A percentile compares a stretch with the other conserved stretches of the same genome.
These are phyloP conservation scores for Macrophomina pseudophaseolina DNA, from an alignment of 2,329 filamentous ascomycete species.

Conservation along the genomic window DNA sequence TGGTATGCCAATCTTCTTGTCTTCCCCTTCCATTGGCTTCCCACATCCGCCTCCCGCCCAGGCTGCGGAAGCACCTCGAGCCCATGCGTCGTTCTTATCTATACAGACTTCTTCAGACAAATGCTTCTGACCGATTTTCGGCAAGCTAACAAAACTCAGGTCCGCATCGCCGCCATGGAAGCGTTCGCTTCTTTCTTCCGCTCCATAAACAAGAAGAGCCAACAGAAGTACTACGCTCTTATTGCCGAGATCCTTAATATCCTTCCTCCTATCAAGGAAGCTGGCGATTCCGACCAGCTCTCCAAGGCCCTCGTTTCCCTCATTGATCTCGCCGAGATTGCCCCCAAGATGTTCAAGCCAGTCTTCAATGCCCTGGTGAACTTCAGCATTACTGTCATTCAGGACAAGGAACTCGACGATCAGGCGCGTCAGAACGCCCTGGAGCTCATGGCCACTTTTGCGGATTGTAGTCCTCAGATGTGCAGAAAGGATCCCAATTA, in stretches of 20 bases:
- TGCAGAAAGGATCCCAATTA: conserved; percentile 94
- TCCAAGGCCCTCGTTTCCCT: conserved; percentile 88
- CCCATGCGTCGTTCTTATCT: not conserved
- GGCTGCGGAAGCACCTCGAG: not conserved
- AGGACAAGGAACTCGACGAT: conserved; percentile 93
- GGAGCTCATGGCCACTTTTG: conserved; percentile 97
- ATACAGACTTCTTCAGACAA: conserved; percentile 15
- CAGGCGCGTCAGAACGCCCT: conserved; percentile 91
- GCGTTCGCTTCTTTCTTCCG: conserved; percentile 97
- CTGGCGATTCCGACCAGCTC: conserved; percentile 86
- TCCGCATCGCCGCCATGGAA: conserved; percentile 92
- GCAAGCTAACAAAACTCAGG: conserved; percentile 54
- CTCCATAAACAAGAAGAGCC: conserved; percentile 83
- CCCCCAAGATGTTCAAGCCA: conserved; percentile 95
- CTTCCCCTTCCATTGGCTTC: not conserved
- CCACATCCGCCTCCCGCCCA: not conserved
- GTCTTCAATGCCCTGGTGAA: conserved; percentile 92
- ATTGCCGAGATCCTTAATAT: conserved; percentile 94
- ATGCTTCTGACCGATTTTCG: not conserved
- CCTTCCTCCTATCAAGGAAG: conserved; percentile 89
- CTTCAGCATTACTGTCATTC: conserved; percentile 91
- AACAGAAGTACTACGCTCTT: conserved; percentile 84
- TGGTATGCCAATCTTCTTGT: conserved; percentile 57
- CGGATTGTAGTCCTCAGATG: conserved; percentile 91
- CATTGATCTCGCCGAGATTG: conserved; percentile 92